Percentiles rank a stretch among this genome's conserved stretches.
Evolutionary conservation across 2,329 filamentous ascomycete genomes (phyloP).

Genomic region (Tympanopsis confertula): DNA sequence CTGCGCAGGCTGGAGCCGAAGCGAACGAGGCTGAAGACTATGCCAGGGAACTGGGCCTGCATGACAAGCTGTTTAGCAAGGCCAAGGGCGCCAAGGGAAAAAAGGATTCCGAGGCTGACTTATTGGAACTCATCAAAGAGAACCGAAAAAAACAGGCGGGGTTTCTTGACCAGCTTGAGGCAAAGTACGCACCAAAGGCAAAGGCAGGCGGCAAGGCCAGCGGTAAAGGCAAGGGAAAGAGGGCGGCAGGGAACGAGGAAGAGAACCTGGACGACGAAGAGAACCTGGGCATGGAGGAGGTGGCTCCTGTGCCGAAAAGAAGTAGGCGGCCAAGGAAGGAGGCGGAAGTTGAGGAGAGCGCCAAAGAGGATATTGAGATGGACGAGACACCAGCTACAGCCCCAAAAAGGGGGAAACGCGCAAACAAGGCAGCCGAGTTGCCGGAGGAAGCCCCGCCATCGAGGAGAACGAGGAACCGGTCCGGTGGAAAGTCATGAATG

Average conservation of each 20-base stretch:
- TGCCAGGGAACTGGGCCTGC: constrained; percentile 63
- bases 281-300: not conserved
- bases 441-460: too few species aligned
- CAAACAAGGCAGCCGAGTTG: too few species aligned
- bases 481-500: too few species aligned
- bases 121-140: constrained; percentile 66
- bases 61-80: constrained; percentile 54
- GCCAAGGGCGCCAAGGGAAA: constrained; percentile 31
- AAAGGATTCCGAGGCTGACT: constrained; percentile 31
- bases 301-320: not conserved
- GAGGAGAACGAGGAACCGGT: too few species aligned
- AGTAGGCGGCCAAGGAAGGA: too few species aligned
- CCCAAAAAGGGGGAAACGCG: too few species aligned
- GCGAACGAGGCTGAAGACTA: constrained; percentile 62
- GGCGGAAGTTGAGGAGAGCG: too few species aligned
- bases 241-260: constrained; percentile 40
- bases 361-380: too few species aligned
- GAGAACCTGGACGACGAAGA: constrained; percentile 27
- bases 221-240: constrained; percentile 35
- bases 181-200: constrained; percentile 53
- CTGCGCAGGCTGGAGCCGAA: constrained; percentile 54
- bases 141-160: constrained; percentile 52
- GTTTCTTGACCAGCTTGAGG: constrained; percentile 65
- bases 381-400: too few species aligned
- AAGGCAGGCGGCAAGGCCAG: constrained; percentile 22